These are phyloP conservation scores for Plantago elongata DNA, from an alignment of 257 asterid genomes.

Conservation along the genomic window DNA sequence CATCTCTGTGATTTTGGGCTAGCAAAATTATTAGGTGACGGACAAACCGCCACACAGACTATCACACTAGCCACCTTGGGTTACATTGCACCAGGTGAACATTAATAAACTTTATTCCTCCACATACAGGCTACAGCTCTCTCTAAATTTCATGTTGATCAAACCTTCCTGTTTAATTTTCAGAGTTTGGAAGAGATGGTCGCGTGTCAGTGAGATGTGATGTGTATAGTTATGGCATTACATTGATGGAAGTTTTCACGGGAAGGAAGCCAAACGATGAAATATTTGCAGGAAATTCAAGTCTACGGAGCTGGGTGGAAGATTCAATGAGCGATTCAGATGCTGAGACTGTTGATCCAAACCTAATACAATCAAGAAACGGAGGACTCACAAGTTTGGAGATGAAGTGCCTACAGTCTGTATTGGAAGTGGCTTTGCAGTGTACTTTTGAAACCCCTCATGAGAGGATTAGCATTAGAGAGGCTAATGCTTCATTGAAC, in stretches of 20 bases:
- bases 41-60: conserved; percentile 5
- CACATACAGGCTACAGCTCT: background rate
- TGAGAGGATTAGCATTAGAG: conserved; percentile 17
- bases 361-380: background rate
- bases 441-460: conserved; percentile 7
- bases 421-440: conserved; percentile 16
- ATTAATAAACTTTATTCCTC: too few species aligned
- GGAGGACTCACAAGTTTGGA: background rate
- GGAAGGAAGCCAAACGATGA: conserved; percentile 10
- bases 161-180: background rate
- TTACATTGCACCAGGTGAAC: conserved; percentile 18
- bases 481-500: conserved; percentile 3
- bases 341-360: conserved; percentile 9
- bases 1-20: conserved; percentile 17
- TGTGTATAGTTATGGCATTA: conserved; percentile 20
- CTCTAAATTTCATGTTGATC: background rate
- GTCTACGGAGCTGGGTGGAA: conserved; percentile 10
- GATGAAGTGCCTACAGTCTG: conserved; percentile 1
- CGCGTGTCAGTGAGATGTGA: conserved; percentile 9
- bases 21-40: conserved; percentile 4
- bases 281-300: background rate
- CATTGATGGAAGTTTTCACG: conserved; percentile 20
- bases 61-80: conserved; percentile 6
- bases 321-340: background rate
- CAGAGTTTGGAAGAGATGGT: conserved; percentile 16